phyloP scores from a whole-genome alignment of 2,329 filamentous ascomycete genomes.

The Pochonia chlamydosporia region DNA sequence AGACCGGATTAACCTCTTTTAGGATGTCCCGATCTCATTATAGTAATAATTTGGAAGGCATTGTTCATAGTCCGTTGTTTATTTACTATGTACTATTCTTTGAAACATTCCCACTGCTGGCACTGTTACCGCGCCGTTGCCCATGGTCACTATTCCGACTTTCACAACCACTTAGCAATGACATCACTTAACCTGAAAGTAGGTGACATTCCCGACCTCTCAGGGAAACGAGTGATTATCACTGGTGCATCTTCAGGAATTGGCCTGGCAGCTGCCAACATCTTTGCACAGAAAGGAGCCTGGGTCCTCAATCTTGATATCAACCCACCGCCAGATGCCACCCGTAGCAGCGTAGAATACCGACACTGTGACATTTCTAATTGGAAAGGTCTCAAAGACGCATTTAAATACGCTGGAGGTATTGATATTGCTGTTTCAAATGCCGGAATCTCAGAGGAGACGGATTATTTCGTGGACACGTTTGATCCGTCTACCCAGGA shows the following conservation, averaged over 20 bases:
- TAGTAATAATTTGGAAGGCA: no score
- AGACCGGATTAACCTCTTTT: no score
- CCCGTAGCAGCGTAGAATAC: slow-evolving; percentile 14
- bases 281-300: slow-evolving; percentile 21
- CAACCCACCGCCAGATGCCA: slow-evolving; percentile 9
- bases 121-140: no score
- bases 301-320: slow-evolving; percentile 23
- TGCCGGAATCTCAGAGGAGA: slow-evolving; percentile 24
- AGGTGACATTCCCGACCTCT: neutral
- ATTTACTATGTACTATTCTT: no score
- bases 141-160: no score
- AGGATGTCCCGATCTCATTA: no score
- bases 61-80: no score
- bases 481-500: slow-evolving; percentile 19
- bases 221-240: neutral
- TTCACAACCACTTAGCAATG: no score
- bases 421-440: slow-evolving; percentile 29
- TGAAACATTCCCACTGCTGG: no score
- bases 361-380: slow-evolving; percentile 19
- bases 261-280: slow-evolving; percentile 22
- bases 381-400: slow-evolving; percentile 19
- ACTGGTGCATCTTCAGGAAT: slow-evolving; percentile 20
- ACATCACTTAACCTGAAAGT: neutral
- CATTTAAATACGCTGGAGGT: slow-evolving; percentile 16
- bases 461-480: slow-evolving; percentile 24